Evolutionary conservation across 805 yeast species (phyloP), one percentile per base, ranked within the genome.

Genomic region (Candida pseudoglaebosa): DNA sequence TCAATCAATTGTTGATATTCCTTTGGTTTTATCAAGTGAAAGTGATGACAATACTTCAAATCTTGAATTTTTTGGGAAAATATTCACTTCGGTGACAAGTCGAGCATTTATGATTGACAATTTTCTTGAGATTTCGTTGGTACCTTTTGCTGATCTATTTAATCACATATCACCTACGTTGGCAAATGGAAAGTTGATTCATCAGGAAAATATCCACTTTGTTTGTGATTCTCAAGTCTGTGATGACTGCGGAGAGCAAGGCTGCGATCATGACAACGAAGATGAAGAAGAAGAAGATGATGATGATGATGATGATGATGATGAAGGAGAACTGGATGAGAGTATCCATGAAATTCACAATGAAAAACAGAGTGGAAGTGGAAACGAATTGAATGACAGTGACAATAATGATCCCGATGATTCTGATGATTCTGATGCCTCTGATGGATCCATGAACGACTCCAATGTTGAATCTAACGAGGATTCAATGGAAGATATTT

Each of bases 61-160:
- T 39, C 48, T 56, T 6, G 55, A 56, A 13, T 10, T 26, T 7
- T 85, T 86, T 46, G 79, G 84, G 2, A 71, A 77, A 5, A 67
- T 70, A 2, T 78, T 77, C 4, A 76, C 73, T 50, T 74, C 82
- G 0, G 71, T 87, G 12, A 78, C 90, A 0, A 78, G 93, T 1
- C 71, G 96, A 44, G 89, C 90, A 1, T 90, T 91, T 56, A 80
- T 79, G 29, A 77, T 90, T 20, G 98, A 91, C 57, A 70, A 70
- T 36, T 89, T 59, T 54, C 87, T 83, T 49, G 84, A 80, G 22
- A 68, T 82, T 21, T 87, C 85, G 0, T 63, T 91, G 36, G 95
- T 90, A 17, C 96, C 97, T 0, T 86, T 89, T 12, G 97, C 96
- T 0, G 96, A 90, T 60, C 63, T 91, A 24, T 87, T 89, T 62